Evolutionary conservation across 257 asterid species (phyloP), one percentile per base, ranked within the genome.

Genomic region (Capsicum baccatum): DNA sequence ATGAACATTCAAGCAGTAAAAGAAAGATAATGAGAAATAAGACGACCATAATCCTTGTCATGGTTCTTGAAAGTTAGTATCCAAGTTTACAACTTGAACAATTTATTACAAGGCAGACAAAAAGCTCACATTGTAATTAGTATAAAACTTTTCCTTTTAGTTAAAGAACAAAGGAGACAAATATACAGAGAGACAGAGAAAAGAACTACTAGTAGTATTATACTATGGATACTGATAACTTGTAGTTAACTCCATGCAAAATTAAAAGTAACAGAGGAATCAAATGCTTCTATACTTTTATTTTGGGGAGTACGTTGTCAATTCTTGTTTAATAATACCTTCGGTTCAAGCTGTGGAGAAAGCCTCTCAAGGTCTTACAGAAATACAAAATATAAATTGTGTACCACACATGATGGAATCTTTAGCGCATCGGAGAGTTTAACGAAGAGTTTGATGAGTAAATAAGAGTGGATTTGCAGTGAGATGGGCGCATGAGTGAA

Each of bases 1-100:
- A 89, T 3, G 98, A 91, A 79, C 89, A 89, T 33, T 90, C 95
- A 86, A 86, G 85, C 60, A 91, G 85, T 80, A 90, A 86, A 8
- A 92, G 26, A 83, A 90, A 79, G 70, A 92, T 80, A 81, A 88
- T 54, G 9, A 91, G 84, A 54, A 88, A 80, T 63, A 91, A 79
- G 83, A 89, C 39, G 50, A 84, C 42, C 87, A 83, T 50, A 54
- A 86, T 90, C 83, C 86, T 94, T 62, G 87, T 87, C 98, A 96
- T 94, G 88, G 55, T 85, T 74, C 84, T 33, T 48, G 70, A 16
- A 71, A 71, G 37, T 81, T 81, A 19, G 0, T 39, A 37, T 17
- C 91, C 85, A 88, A 85, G 88, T 81, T 47, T 76, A 76, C 83
- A 71, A 71, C 58, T 71, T 14, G 64, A 54, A 15, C 82, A 78